A percentile compares a stretch with the other conserved stretches of the same genome.
These are phyloP conservation scores for Silene coronaria DNA, from an alignment of 179 eudicot genomes.

Conservation along the genomic window DNA sequence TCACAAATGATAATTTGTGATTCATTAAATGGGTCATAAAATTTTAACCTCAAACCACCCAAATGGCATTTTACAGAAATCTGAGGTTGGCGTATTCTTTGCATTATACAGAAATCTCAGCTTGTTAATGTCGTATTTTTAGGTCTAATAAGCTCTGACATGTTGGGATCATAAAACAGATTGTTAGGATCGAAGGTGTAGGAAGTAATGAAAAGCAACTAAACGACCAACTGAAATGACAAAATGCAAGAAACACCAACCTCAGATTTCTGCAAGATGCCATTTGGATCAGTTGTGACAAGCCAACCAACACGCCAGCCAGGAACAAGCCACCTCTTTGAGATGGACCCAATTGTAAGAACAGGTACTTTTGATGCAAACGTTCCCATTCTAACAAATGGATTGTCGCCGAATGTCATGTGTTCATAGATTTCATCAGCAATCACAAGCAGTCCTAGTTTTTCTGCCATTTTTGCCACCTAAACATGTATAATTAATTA, in stretches of 20 bases:
- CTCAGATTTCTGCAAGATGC: constrained; percentile 25
- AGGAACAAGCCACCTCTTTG: constrained; percentile 37
- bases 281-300: constrained; percentile 24
- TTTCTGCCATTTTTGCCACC: constrained; percentile 32
- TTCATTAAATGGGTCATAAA: too few species aligned
- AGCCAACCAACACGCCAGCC: constrained; percentile 42
- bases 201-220: too few species aligned
- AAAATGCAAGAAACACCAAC: constrained; percentile 6
- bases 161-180: too few species aligned
- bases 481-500: neutral
- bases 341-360: constrained; percentile 27
- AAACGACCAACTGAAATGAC: neutral
- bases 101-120: too few species aligned
- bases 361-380: constrained; percentile 26
- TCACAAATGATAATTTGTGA: too few species aligned
- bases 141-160: too few species aligned
- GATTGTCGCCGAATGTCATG: constrained; percentile 22
- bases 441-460: constrained; percentile 28
- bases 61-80: too few species aligned
- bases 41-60: too few species aligned
- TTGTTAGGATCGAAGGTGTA: too few species aligned
- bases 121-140: too few species aligned
- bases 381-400: constrained; percentile 28
- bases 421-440: constrained; percentile 34
- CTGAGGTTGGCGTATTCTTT: too few species aligned